Evolutionary conservation across 73 alveolate species (phyloP).

Genomic region (Stentor coeruleus): DNA sequence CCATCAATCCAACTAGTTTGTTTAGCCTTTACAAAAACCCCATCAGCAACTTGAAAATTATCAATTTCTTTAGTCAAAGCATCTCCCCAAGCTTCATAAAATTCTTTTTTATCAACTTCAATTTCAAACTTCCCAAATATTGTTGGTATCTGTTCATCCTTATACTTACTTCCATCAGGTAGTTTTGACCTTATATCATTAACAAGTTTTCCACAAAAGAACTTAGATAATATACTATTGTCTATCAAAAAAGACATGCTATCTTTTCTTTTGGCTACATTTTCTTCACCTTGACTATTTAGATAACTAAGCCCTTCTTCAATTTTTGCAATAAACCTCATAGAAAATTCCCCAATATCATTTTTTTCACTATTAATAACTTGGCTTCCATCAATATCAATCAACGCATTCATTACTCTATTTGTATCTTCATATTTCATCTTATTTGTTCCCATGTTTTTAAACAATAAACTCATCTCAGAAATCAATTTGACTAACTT

Average conservation of each 20-base stretch:
- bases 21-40: not conserved
- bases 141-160: too few relatives aligned
- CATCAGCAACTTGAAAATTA: not conserved
- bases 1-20: not conserved
- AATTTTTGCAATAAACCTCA: not conserved
- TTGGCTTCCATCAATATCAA: not conserved
- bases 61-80: not conserved
- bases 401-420: not conserved
- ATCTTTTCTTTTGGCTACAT: not conserved
- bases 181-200: not conserved
- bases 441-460: not conserved
- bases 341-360: not conserved
- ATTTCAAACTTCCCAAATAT: not conserved
- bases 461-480: not conserved
- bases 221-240: too few relatives aligned
- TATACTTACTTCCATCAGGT: not conserved
- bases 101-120: not conserved
- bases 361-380: too few relatives aligned
- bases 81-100: slow-evolving; percentile 1
- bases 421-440: not conserved
- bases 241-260: not conserved
- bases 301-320: not conserved
- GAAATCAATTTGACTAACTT: not conserved
- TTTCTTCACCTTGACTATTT: not conserved
- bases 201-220: not conserved